A percentile compares a stretch with the other conserved stretches of the same genome.
phyloP scores from a whole-genome alignment of 352 stramenopile genomes.

The Blastocystis sp. region DNA sequence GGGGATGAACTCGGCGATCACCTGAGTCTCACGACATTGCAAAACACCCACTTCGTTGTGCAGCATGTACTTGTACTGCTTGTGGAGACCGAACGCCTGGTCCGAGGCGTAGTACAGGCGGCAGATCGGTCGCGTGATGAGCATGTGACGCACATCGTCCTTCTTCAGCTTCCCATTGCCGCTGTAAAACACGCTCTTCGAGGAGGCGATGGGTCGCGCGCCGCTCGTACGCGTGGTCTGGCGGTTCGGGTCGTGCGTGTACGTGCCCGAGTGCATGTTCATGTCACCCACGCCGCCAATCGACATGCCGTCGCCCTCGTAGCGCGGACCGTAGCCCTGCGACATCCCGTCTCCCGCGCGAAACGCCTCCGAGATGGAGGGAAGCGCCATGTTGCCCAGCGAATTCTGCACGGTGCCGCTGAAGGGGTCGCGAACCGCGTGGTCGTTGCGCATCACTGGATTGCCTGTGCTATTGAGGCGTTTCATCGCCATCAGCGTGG shows the following conservation, averaged over 20 bases:
- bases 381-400: slow-evolving; percentile 44
- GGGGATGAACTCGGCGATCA: slow-evolving; percentile 53
- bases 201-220: no score
- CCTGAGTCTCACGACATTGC: not conserved
- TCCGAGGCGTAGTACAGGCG: slow-evolving; percentile 51
- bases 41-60: slow-evolving; percentile 6
- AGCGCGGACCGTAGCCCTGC: not conserved
- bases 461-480: not conserved
- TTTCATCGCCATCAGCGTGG: not conserved
- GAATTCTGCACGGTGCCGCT: not conserved
- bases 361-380: slow-evolving; percentile 49
- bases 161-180: not conserved
- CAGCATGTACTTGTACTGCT: slow-evolving; percentile 36
- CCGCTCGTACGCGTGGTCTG: not conserved
- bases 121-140: slow-evolving; percentile 51
- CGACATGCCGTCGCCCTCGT: not conserved
- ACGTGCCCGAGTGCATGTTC: not conserved
- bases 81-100: slow-evolving; percentile 29
- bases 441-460: not conserved
- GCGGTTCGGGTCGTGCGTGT: not conserved
- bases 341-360: not conserved
- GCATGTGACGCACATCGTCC: not conserved
- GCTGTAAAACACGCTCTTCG: not conserved
- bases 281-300: not conserved
- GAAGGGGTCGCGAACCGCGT: not conserved